Percentiles rank a stretch among this genome's conserved stretches.
Conservation (phyloP, 1,284 basidiomycete genomes). For the Calocybe gambosa region DNA sequence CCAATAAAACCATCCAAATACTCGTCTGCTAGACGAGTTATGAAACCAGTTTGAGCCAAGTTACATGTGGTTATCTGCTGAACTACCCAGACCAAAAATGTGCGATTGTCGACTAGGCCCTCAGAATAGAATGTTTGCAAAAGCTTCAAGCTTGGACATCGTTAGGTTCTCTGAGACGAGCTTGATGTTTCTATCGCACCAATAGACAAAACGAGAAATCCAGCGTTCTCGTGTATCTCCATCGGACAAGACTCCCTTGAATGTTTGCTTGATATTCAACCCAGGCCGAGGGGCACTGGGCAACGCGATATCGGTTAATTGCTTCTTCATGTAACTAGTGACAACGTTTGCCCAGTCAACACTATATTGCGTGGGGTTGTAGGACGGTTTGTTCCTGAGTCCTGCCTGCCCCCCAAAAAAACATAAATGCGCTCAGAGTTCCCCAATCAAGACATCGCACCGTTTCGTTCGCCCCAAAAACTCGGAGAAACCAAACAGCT, state of each 20-base stretch:
- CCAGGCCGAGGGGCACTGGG: slow-evolving; percentile 72
- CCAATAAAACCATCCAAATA: slow-evolving; percentile 71
- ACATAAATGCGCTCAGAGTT: neutral
- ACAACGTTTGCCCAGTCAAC: slow-evolving; percentile 87
- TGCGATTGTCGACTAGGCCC: slow-evolving; percentile 75
- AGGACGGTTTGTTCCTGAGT: slow-evolving; percentile 65
- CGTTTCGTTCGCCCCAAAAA: slow-evolving; percentile 94
- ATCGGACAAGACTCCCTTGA: slow-evolving; percentile 72
- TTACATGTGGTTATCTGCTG: slow-evolving; percentile 74
- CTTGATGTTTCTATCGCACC: slow-evolving; percentile 35
- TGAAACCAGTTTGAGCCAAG: slow-evolving; percentile 80
- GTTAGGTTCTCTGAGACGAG: neutral
- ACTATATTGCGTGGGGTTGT: slow-evolving; percentile 80
- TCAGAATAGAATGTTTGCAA: slow-evolving; percentile 77
- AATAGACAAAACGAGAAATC: slow-evolving; percentile 79
- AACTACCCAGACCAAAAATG: slow-evolving; percentile 81
- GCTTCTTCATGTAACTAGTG: slow-evolving; percentile 86
- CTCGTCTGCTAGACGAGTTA: slow-evolving; percentile 73
- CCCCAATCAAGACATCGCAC: slow-evolving; percentile 32
- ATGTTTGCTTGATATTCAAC: slow-evolving; percentile 73
- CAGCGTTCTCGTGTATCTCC: slow-evolving; percentile 65
- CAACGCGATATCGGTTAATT: slow-evolving; percentile 78
- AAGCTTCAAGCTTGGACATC: slow-evolving; percentile 53
- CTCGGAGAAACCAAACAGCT: slow-evolving; percentile 93
- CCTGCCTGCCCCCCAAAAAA: slow-evolving; percentile 43